phyloP scores from a whole-genome alignment of 179 eudicot species.

The Silene coronaria region DNA sequence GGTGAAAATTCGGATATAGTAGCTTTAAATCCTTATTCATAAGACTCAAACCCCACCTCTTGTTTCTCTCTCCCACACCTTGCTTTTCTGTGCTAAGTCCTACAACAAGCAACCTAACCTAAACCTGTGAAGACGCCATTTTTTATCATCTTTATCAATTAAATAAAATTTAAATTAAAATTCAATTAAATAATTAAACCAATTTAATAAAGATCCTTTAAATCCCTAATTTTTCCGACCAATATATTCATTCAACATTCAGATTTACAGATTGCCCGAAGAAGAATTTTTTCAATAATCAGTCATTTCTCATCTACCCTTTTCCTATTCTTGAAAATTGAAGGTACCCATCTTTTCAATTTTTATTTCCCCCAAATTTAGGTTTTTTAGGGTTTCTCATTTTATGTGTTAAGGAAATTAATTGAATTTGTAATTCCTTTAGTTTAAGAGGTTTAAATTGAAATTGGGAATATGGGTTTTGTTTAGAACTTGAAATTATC shows the following conservation, averaged over 20 bases:
- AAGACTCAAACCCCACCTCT: neutral
- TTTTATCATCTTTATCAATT: neutral
- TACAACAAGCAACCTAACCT: slow-evolving; percentile 30
- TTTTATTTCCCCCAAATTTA: slow-evolving; percentile 11
- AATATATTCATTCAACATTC: slow-evolving; percentile 25
- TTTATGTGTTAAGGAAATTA: neutral
- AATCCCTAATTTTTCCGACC: slow-evolving; percentile 10
- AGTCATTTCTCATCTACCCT: slow-evolving; percentile 20
- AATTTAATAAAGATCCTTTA: neutral
- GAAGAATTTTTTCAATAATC: slow-evolving; percentile 13
- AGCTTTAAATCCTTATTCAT: too few relatives aligned
- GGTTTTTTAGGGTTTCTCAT: slow-evolving; percentile 16
- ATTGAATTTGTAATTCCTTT: neutral
- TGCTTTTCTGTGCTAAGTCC: slow-evolving; percentile 25
- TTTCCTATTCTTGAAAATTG: slow-evolving; percentile 18
- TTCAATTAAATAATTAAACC: neutral
- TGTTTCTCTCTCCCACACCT: slow-evolving; percentile 7
- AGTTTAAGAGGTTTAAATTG: neutral
- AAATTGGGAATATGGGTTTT: slow-evolving; percentile 23
- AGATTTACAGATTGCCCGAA: slow-evolving; percentile 25
- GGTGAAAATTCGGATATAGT: too few relatives aligned
- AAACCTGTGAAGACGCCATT: slow-evolving; percentile 33
- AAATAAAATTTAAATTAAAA: neutral
- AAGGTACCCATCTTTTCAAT: slow-evolving; percentile 29
- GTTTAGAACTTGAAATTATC: slow-evolving; percentile 4